Evolutionary conservation across 2,329 filamentous ascomycete species (phyloP).

Genomic region (Neofusicoccum kwambonambiense): DNA sequence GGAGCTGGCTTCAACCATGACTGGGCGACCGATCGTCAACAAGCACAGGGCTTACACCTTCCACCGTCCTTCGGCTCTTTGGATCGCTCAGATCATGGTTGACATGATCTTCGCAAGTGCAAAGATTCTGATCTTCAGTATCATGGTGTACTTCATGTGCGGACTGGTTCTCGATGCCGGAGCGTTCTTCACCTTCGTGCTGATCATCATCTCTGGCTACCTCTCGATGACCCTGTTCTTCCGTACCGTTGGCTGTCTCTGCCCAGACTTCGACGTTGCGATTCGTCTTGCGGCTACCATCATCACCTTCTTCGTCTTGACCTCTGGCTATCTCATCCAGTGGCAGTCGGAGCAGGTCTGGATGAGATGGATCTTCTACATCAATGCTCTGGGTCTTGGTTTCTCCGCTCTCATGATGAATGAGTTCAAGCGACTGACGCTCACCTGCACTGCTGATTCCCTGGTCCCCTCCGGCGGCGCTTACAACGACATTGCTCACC

Average conservation of each 20-base stretch:
- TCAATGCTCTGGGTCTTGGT: constrained; percentile 71
- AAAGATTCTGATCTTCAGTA: constrained; percentile 65
- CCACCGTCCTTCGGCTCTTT: constrained; percentile 76
- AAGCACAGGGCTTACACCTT: constrained; percentile 84
- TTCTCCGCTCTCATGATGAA: constrained; percentile 84
- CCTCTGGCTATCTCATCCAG: constrained; percentile 80
- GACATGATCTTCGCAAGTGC: constrained; percentile 70
- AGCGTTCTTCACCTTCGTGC: constrained; percentile 80
- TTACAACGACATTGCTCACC: constrained; percentile 70
- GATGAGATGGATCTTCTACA: constrained; percentile 77
- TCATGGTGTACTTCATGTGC: constrained; percentile 82
- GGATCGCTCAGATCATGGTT: constrained; percentile 79
- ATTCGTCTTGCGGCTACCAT: constrained; percentile 76
- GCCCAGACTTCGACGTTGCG: constrained; percentile 80
- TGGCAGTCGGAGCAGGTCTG: constrained; percentile 72
- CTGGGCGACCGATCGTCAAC: constrained; percentile 73
- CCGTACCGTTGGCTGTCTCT: constrained; percentile 72
- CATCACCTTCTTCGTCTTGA: constrained; percentile 79
- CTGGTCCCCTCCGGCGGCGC: constrained; percentile 69
- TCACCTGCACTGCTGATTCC: constrained; percentile 67
- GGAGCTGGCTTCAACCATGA: constrained; percentile 73
- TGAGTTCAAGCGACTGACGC: constrained; percentile 69
- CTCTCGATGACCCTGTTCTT: constrained; percentile 85
- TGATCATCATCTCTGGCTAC: constrained; percentile 72
- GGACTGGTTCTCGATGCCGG: constrained; percentile 72